Evolutionary conservation across 2,329 filamentous ascomycete genomes (phyloP).

Genomic region (Decorospora gaudefroyi): DNA sequence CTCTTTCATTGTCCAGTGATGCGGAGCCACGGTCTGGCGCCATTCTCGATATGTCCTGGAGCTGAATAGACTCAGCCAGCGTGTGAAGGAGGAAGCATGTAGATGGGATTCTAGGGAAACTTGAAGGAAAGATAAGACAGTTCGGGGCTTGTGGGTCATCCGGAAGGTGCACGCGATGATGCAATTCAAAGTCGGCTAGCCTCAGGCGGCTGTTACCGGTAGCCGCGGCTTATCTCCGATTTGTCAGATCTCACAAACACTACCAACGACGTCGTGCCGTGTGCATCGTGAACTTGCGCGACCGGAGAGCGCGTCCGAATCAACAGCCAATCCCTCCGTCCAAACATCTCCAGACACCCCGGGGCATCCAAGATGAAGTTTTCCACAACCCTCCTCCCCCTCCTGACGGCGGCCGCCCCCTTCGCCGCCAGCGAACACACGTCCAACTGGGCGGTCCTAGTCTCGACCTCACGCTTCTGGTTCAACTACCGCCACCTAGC

Average conservation of each 20-base stretch:
- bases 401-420: conserved; percentile 41
- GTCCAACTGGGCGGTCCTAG: conserved; percentile 99
- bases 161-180: conserved; percentile 25
- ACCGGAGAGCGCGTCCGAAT: conserved; percentile 10
- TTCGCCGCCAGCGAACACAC: conserved; percentile 74
- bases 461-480: conserved; percentile 98
- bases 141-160: too few relatives aligned
- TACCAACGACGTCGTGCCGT: too few relatives aligned
- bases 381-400: conserved; percentile 29
- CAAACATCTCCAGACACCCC: background rate
- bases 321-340: background rate
- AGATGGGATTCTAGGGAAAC: conserved; percentile 10
- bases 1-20: conserved; percentile 29
- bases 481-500: conserved; percentile 99
- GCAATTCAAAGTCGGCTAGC: conserved; percentile 19
- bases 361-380: conserved; percentile 28
- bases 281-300: conserved; percentile 21
- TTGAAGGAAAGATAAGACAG: conserved; percentile 17
- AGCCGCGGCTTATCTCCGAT: conserved; percentile 36
- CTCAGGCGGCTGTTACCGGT: conserved; percentile 5
- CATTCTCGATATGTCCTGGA: conserved; percentile 33
- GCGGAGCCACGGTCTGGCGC: conserved; percentile 44
- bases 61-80: conserved; percentile 27
- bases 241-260: conserved; percentile 34
- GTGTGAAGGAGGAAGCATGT: conserved; percentile 10